Conservation (phyloP, 179 eudicot genomes). For the Drosera spatulata region DNA sequence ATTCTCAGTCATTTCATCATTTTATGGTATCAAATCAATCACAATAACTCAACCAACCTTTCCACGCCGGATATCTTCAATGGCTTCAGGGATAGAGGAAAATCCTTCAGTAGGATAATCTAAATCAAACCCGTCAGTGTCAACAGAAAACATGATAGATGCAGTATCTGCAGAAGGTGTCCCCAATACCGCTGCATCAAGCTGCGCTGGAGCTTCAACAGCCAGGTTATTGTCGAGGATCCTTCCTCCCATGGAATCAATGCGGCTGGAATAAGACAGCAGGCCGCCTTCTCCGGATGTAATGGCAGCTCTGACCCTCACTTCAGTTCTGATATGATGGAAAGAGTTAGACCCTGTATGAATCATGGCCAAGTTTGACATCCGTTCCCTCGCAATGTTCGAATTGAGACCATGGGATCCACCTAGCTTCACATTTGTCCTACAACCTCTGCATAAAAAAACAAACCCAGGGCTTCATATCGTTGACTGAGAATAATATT, state of each 20-base stretch:
- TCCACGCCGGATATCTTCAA: constrained; percentile 82
- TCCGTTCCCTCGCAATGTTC: constrained; percentile 23
- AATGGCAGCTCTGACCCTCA: constrained; percentile 33
- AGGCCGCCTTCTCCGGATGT: constrained; percentile 50
- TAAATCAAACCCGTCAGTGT: constrained; percentile 49
- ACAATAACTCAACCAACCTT: constrained; percentile 37
- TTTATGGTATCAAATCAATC: background rate
- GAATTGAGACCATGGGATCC: constrained; percentile 22
- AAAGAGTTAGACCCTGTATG: constrained; percentile 19
- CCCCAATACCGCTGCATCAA: constrained; percentile 47
- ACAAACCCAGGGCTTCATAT: background rate
- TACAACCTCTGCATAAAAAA: constrained; percentile 16
- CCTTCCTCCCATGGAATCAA: constrained; percentile 11
- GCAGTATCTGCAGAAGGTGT: constrained; percentile 56
- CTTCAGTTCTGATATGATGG: constrained; percentile 17
- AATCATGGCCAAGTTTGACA: constrained; percentile 20
- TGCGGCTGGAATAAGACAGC: constrained; percentile 20
- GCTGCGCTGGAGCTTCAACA: constrained; percentile 41
- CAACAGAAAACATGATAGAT: constrained; percentile 29
- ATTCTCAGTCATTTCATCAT: background rate
- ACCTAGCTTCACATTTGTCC: constrained; percentile 20
- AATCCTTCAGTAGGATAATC: constrained; percentile 66
- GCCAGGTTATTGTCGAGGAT: constrained; percentile 16
- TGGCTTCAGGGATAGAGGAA: constrained; percentile 75
- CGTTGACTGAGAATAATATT: too few relatives aligned